A percentile compares a stretch with the other conserved stretches of the same genome.
Evolutionary conservation across 1,139 yeast species (phyloP).

Genomic region (Nakaseomyces kungkrabaensis): DNA sequence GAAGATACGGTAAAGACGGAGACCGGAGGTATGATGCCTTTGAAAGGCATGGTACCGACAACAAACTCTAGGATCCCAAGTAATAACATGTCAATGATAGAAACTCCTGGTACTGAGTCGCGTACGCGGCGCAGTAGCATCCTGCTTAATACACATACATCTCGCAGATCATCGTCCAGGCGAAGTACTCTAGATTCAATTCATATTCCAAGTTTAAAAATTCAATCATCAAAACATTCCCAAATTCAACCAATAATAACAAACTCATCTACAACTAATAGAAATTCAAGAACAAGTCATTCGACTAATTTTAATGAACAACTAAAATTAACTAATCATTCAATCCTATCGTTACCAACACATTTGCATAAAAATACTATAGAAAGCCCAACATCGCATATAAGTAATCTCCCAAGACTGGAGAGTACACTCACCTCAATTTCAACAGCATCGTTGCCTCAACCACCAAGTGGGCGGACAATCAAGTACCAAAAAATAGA

Average conservation of each 20-base stretch:
- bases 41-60: neutral
- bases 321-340: slow-evolving; percentile 5
- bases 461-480: slow-evolving; percentile 2
- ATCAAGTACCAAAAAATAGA: neutral
- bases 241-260: slow-evolving; percentile 20
- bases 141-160: slow-evolving; percentile 16
- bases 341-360: slow-evolving; percentile 13
- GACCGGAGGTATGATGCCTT: neutral
- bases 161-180: slow-evolving; percentile 12
- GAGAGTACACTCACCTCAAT: slow-evolving; percentile 6
- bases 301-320: slow-evolving; percentile 1
- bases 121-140: slow-evolving; percentile 5
- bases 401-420: neutral
- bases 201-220: slow-evolving; percentile 18
- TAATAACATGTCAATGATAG: neutral
- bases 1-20: neutral
- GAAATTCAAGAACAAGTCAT: slow-evolving; percentile 4
- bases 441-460: slow-evolving; percentile 12
- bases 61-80: neutral
- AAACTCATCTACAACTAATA: slow-evolving; percentile 3
- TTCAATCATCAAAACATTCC: slow-evolving; percentile 26
- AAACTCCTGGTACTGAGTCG: neutral
- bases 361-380: slow-evolving; percentile 2
- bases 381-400: slow-evolving; percentile 1
- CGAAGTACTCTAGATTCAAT: slow-evolving; percentile 14